A percentile compares a stretch with the other conserved stretches of the same genome.
These are phyloP conservation scores for Boletellus ananiceps DNA, from an alignment of 768 basidiomycete species.

Conservation along the genomic window DNA sequence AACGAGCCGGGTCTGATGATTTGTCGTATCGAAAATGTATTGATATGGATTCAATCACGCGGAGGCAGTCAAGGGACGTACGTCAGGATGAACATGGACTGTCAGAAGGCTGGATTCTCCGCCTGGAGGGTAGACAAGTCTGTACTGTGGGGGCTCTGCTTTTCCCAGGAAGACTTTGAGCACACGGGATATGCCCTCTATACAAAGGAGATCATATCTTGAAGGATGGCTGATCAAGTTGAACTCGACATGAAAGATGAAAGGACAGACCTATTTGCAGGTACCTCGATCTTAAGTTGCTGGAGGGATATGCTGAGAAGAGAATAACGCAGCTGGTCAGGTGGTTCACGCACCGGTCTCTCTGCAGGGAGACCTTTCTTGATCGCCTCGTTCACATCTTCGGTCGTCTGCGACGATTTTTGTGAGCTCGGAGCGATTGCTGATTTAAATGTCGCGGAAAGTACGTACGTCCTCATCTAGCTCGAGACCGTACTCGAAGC, in stretches of 20 bases:
- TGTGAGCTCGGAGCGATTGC: constrained; percentile 1
- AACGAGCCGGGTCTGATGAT: constrained; percentile 64
- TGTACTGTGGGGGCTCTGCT: constrained; percentile 65
- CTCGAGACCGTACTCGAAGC: constrained; percentile 97
- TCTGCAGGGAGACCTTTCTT: constrained; percentile 84
- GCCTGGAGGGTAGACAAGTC: constrained; percentile 63
- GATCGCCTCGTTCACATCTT: constrained; percentile 75
- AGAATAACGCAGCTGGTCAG: neutral
- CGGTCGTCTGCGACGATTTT: constrained; percentile 64
- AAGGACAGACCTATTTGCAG: constrained; percentile 79
- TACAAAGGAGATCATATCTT: constrained; percentile 96
- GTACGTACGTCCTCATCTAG: constrained; percentile 90
- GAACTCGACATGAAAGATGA: neutral
- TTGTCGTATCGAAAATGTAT: neutral
- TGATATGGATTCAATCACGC: neutral
- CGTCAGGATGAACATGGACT: constrained; percentile 68
- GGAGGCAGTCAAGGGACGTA: constrained; percentile 30
- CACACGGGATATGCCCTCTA: constrained; percentile 90
- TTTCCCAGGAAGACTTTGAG: constrained; percentile 79
- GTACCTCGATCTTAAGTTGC: constrained; percentile 98
- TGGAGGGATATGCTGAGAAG: constrained; percentile 30
- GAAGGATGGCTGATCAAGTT: constrained; percentile 4
- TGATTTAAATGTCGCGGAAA: neutral
- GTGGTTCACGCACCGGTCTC: constrained; percentile 56
- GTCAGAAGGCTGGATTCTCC: constrained; percentile 64